Conservation (phyloP, 2,329 filamentous ascomycete species). For the Fusarium humuli region DNA sequence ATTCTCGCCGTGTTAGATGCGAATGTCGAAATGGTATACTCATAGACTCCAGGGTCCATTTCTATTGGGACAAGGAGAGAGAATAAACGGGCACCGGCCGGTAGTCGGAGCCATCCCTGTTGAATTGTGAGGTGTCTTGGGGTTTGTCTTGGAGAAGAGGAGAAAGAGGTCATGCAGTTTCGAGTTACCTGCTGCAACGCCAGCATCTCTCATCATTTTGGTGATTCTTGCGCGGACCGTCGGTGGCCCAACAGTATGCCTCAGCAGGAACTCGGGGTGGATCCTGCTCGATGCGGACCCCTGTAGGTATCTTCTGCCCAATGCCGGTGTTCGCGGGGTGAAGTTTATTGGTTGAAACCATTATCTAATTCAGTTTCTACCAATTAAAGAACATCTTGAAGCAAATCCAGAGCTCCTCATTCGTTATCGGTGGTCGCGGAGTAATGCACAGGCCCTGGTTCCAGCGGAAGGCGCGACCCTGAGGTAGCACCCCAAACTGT, state of each 20-base stretch:
- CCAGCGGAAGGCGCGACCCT: conserved; percentile 39
- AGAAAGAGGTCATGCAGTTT: conserved; percentile 30
- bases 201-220: conserved; percentile 32
- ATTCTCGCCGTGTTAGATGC: conserved; percentile 23
- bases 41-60: conserved; percentile 11
- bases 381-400: conserved; percentile 32
- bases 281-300: conserved; percentile 17
- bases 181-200: background rate
- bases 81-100: conserved; percentile 42
- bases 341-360: conserved; percentile 30
- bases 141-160: conserved; percentile 5
- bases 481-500: conserved; percentile 36
- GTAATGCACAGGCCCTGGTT: conserved; percentile 31
- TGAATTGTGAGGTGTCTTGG: background rate
- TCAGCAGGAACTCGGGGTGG: conserved; percentile 49
- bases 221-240: conserved; percentile 42
- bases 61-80: background rate
- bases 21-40: conserved; percentile 37
- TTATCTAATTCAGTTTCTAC: background rate
- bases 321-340: conserved; percentile 30
- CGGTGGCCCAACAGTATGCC: conserved; percentile 44
- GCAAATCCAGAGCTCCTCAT: conserved; percentile 43
- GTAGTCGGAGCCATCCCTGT: conserved; percentile 44
- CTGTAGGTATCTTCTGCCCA: conserved; percentile 29
- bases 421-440: conserved; percentile 45